These are phyloP conservation scores for Tephrocybe rancida DNA, from an alignment of 768 basidiomycete species.

Conservation along the genomic window DNA sequence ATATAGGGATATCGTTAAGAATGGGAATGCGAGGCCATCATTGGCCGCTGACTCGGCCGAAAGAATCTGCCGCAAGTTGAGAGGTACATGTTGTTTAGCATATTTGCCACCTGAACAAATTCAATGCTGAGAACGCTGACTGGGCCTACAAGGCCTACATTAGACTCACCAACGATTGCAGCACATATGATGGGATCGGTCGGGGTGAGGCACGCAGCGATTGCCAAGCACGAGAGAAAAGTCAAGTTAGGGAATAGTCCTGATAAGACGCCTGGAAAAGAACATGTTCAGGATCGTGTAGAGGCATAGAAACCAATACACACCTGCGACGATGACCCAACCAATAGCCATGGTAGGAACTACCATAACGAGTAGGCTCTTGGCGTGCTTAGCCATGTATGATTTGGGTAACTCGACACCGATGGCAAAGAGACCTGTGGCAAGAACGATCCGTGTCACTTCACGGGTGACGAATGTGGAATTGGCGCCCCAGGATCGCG, in stretches of 20 bases:
- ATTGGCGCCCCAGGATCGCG: conserved; percentile 64
- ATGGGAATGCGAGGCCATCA: conserved; percentile 95
- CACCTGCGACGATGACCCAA: conserved; percentile 78
- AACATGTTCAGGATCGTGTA: too few species aligned
- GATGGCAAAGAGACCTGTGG: conserved; percentile 90
- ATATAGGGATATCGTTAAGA: conserved; percentile 85
- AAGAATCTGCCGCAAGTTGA: conserved; percentile 77
- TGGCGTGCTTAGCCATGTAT: conserved; percentile 82
- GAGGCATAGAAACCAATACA: background rate
- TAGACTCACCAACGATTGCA: conserved; percentile 64
- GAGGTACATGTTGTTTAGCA: conserved; percentile 69
- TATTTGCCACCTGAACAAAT: conserved; percentile 60
- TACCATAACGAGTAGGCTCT: conserved; percentile 68
- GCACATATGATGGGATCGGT: conserved; percentile 96
- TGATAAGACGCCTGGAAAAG: conserved; percentile 62
- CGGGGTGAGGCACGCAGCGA: conserved; percentile 89
- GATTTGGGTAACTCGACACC: conserved; percentile 90
- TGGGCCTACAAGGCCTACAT: background rate
- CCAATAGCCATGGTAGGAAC: conserved; percentile 86
- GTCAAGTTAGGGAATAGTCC: conserved; percentile 71
- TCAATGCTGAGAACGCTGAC: background rate
- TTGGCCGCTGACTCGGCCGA: conserved; percentile 93
- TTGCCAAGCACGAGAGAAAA: conserved; percentile 77
- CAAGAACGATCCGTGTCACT: conserved; percentile 60
- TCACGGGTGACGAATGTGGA: conserved; percentile 60